Evolutionary conservation across 768 basidiomycete genomes (phyloP).

Genomic region (Cubamyces sp.): DNA sequence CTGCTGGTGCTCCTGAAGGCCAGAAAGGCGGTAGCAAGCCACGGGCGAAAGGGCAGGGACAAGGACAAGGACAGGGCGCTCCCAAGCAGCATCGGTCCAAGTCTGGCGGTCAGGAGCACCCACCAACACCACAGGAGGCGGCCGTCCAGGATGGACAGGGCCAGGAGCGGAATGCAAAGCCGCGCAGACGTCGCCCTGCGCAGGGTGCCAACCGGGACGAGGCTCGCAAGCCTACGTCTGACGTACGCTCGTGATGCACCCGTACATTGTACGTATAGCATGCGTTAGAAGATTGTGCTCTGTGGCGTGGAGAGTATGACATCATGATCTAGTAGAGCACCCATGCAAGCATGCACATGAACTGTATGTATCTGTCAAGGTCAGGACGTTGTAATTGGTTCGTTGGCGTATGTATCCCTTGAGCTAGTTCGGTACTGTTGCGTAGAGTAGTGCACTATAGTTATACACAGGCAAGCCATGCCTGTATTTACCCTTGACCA

Average conservation of each 20-base stretch:
- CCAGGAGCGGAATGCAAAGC: neutral
- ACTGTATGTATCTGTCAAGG: too few relatives aligned
- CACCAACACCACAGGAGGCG: slow-evolving; percentile 1
- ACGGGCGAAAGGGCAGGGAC: neutral
- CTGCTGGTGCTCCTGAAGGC: neutral
- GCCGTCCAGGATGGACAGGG: neutral
- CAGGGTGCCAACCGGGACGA: neutral
- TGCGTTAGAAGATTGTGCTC: neutral
- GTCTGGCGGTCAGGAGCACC: neutral
- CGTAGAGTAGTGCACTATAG: too few relatives aligned
- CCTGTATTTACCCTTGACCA: too few relatives aligned
- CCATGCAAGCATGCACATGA: too few relatives aligned
- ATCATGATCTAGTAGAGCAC: too few relatives aligned
- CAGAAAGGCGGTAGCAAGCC: neutral
- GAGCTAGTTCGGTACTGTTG: too few relatives aligned
- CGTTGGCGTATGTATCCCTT: too few relatives aligned
- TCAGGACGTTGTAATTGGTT: too few relatives aligned
- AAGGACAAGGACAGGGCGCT: neutral
- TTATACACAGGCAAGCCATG: too few relatives aligned
- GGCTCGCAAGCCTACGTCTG: neutral
- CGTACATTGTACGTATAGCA: neutral
- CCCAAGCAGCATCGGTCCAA: neutral
- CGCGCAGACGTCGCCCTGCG: slow-evolving; percentile 12
- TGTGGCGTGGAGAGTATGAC: too few relatives aligned
- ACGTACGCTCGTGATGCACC: neutral